Percentiles rank a stretch among this genome's conserved stretches.
These are phyloP conservation scores for Trichoderma pleuroti DNA, from an alignment of 2,329 filamentous ascomycete species.

Conservation along the genomic window DNA sequence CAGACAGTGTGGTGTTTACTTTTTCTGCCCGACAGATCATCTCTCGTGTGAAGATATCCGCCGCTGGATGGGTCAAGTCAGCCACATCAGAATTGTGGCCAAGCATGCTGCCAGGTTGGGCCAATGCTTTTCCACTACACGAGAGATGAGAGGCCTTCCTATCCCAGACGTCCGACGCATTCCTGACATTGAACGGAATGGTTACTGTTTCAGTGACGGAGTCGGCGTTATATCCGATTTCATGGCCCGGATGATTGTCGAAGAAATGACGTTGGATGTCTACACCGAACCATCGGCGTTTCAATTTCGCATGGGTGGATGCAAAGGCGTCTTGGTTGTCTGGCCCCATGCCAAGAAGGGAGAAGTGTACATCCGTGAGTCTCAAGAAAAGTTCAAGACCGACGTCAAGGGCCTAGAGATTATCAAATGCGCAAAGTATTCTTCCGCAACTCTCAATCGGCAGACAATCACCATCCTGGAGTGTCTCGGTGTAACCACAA, in stretches of 20 bases:
- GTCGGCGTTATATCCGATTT: conserved; percentile 87
- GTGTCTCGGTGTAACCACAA: conserved; percentile 65
- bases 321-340: conserved; percentile 80
- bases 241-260: conserved; percentile 68
- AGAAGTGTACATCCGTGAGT: conserved; percentile 75
- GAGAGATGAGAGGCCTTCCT: conserved; percentile 63
- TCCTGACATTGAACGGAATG: conserved; percentile 66
- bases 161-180: conserved; percentile 60
- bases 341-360: conserved; percentile 64
- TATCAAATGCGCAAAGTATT: conserved; percentile 73
- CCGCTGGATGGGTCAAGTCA: conserved; percentile 81
- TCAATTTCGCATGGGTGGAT: conserved; percentile 89
- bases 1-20: conserved; percentile 85
- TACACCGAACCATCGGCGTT: conserved; percentile 70
- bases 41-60: conserved; percentile 74
- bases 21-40: conserved; percentile 71
- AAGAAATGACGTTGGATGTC: conserved; percentile 62
- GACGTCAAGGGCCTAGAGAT: conserved; percentile 74
- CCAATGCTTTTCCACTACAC: conserved; percentile 93
- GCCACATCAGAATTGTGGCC: conserved; percentile 75
- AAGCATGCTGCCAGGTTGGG: conserved; percentile 87
- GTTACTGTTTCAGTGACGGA: conserved; percentile 80
- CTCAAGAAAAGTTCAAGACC: conserved; percentile 82
- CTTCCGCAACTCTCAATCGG: conserved; percentile 77
- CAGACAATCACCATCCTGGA: conserved; percentile 87